These are phyloP conservation scores for Cichorium intybus DNA, from an alignment of 140 eudicot genomes.

Conservation along the genomic window DNA sequence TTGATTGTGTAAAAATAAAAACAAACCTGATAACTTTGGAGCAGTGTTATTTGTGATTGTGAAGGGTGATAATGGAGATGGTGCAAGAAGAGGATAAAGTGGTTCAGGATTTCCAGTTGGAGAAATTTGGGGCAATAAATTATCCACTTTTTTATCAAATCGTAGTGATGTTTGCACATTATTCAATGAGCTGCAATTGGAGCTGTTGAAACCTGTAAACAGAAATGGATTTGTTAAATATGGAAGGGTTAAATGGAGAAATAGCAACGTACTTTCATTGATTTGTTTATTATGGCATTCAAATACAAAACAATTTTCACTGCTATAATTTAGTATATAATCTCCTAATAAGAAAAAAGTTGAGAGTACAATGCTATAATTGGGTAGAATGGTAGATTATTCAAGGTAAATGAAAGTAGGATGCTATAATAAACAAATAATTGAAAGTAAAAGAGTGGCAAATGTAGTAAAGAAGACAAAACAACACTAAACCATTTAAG, in stretches of 20 bases:
- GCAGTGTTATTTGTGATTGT: conserved; percentile 76
- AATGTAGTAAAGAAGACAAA: too few relatives aligned
- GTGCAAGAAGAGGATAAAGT: conserved; percentile 87
- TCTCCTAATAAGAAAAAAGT: too few relatives aligned
- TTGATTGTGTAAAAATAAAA: background rate
- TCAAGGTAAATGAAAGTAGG: too few relatives aligned
- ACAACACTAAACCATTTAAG: too few relatives aligned
- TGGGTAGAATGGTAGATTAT: too few relatives aligned
- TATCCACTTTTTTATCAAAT: conserved; percentile 34
- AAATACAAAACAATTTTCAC: too few relatives aligned
- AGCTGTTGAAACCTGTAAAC: conserved; percentile 38
- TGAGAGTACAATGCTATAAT: too few relatives aligned
- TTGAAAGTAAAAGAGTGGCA: too few relatives aligned
- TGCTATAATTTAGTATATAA: too few relatives aligned
- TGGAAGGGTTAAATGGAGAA: background rate
- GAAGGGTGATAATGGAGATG: conserved; percentile 92
- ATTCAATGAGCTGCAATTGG: conserved; percentile 33
- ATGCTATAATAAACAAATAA: too few relatives aligned
- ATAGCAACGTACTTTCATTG: background rate
- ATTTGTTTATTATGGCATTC: too few relatives aligned
- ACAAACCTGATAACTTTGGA: conserved; percentile 86
- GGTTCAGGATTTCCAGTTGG: conserved; percentile 88
- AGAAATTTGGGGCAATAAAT: conserved; percentile 59
- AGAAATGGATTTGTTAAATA: background rate
- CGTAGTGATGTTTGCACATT: conserved; percentile 22